A percentile compares a stretch with the other conserved stretches of the same genome.
These are phyloP conservation scores for Benincasa hispida DNA, from an alignment of 306 rosid species.

Conservation along the genomic window DNA sequence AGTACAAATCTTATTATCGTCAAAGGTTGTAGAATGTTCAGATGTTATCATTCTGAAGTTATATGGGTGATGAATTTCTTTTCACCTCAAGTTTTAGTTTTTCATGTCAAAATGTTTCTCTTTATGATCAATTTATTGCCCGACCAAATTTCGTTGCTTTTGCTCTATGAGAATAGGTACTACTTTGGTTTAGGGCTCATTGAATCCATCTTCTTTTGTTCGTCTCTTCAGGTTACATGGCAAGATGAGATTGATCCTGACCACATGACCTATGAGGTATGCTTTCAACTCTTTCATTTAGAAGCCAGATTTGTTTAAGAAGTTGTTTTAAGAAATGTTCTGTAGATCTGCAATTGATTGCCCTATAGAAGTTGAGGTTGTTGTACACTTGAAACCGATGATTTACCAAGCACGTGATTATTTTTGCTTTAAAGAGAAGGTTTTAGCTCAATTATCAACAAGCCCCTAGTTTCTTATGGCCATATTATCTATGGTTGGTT, in stretches of 20 bases:
- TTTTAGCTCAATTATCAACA: not conserved
- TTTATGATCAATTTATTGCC: not conserved
- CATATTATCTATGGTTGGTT: not conserved
- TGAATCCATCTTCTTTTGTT: not conserved
- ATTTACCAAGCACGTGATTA: not conserved
- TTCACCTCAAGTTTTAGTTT: not conserved
- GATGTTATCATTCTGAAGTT: not conserved
- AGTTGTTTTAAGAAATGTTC: not conserved
- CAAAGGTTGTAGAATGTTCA: not conserved
- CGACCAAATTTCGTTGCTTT: not conserved
- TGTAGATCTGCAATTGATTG: not conserved
- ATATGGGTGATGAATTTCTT: not conserved
- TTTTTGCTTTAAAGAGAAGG: not conserved
- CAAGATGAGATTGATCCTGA: conserved; percentile 80
- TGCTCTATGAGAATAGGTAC: not conserved
- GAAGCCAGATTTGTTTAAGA: not conserved
- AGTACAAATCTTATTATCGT: not conserved
- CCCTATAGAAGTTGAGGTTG: not conserved
- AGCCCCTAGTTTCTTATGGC: not conserved
- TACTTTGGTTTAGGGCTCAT: not conserved
- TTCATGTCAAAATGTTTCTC: not conserved
- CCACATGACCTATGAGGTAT: conserved; percentile 88
- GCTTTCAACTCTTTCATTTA: not conserved
- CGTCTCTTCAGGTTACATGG: conserved; percentile 50
- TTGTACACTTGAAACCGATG: not conserved